These are phyloP conservation scores for Carpinus fangiana DNA, from an alignment of 306 rosid genomes.

Conservation along the genomic window DNA sequence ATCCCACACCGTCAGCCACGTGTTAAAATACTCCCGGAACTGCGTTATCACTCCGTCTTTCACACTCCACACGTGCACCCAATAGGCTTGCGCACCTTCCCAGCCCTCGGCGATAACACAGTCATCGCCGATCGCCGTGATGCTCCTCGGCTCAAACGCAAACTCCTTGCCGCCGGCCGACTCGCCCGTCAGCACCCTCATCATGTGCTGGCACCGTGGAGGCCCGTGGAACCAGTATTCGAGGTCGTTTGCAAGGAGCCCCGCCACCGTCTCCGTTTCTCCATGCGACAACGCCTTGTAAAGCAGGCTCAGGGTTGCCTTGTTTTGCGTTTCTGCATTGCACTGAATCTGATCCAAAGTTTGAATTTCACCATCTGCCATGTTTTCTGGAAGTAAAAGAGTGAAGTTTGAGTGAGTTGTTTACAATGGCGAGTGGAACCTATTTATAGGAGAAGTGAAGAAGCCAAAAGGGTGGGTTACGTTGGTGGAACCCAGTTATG, in stretches of 20 bases:
- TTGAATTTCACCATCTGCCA: background rate
- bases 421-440: background rate
- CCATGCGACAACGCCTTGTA: slow-evolving; percentile 65
- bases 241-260: slow-evolving; percentile 64
- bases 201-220: slow-evolving; percentile 88
- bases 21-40: slow-evolving; percentile 86
- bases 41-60: slow-evolving; percentile 65
- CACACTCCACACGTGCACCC: slow-evolving; percentile 91
- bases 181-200: slow-evolving; percentile 80
- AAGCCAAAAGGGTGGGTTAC: background rate
- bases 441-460: slow-evolving; percentile 42
- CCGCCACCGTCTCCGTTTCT: slow-evolving; percentile 36
- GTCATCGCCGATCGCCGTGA: slow-evolving; percentile 48
- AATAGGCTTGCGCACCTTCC: slow-evolving; percentile 80
- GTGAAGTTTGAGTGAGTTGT: background rate
- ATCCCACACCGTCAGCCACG: slow-evolving; percentile 88
- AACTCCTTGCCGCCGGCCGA: slow-evolving; percentile 42
- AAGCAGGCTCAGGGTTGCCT: slow-evolving; percentile 46
- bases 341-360: background rate
- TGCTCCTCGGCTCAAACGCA: slow-evolving; percentile 69
- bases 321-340: slow-evolving; percentile 41
- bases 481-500: background rate
- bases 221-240: slow-evolving; percentile 99
- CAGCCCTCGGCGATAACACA: slow-evolving; percentile 76
- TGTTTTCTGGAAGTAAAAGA: background rate